phyloP scores from a whole-genome alignment of 2,329 filamentous ascomycete genomes.

The Apiospora arundinis region DNA sequence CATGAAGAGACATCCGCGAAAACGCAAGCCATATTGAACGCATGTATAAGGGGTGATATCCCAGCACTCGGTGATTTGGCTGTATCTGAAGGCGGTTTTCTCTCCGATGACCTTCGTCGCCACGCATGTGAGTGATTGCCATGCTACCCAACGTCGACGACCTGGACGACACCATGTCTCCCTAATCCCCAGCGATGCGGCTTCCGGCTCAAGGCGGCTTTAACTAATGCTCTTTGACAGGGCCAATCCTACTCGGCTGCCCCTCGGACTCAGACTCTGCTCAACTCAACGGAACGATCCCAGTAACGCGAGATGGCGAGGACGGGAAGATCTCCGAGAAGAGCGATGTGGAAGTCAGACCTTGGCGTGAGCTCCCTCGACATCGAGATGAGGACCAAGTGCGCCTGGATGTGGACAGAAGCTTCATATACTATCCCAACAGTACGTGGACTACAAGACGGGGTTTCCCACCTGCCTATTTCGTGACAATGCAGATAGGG shows the following conservation, averaged over 20 bases:
- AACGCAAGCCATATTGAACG: conserved; percentile 58
- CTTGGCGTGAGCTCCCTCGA: conserved; percentile 69
- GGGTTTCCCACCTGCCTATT: background rate
- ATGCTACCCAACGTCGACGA: background rate
- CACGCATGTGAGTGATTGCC: conserved; percentile 72
- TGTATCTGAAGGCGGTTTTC: conserved; percentile 68
- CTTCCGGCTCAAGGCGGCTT: background rate
- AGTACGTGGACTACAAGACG: conserved; percentile 56
- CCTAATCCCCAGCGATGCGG: background rate
- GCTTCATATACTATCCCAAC: conserved; percentile 95
- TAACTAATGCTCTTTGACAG: conserved; percentile 44
- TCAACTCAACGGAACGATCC: background rate
- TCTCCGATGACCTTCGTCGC: conserved; percentile 71
- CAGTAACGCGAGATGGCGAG: background rate
- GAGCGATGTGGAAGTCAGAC: conserved; percentile 26
- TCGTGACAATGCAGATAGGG: too few relatives aligned
- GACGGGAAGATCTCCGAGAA: conserved; percentile 27
- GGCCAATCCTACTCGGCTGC: conserved; percentile 65
- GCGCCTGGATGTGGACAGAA: conserved; percentile 87
- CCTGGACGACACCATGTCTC: background rate
- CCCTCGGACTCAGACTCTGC: conserved; percentile 31
- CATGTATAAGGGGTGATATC: conserved; percentile 65
- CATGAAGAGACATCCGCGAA: conserved; percentile 42
- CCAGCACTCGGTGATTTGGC: conserved; percentile 63
- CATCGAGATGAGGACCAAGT: conserved; percentile 93